phyloP scores from a whole-genome alignment of 495 filamentous ascomycete genomes.

The Lasiosphaeria miniovina region DNA sequence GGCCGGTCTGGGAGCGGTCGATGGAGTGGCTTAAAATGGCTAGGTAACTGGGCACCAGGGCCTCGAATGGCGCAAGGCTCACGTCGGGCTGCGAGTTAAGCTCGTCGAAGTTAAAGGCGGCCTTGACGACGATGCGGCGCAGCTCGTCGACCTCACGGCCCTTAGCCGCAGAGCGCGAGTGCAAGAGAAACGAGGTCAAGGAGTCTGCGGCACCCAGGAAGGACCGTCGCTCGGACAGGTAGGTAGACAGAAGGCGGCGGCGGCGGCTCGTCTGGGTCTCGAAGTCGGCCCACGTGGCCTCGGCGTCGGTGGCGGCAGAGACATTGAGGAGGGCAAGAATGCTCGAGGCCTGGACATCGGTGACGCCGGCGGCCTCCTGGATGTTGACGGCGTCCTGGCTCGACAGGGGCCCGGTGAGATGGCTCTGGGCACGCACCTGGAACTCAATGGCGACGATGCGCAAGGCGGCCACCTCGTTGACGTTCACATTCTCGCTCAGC shows the following conservation, averaged over 20 bases:
- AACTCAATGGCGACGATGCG: conserved; percentile 79
- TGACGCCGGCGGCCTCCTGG: conserved; percentile 60
- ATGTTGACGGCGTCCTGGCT: conserved; percentile 66
- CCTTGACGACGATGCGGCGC: conserved; percentile 21
- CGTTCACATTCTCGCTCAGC: conserved; percentile 70
- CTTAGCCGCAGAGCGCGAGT: conserved; percentile 23
- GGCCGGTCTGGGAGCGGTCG: conserved; percentile 26
- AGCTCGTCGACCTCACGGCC: conserved; percentile 28
- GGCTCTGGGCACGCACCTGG: conserved; percentile 65
- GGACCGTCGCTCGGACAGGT: conserved; percentile 64
- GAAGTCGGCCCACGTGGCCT: conserved; percentile 52
- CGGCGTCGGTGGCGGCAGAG: conserved; percentile 41
- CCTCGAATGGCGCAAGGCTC: conserved; percentile 25
- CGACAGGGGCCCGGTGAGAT: conserved; percentile 63
- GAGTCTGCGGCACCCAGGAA: conserved; percentile 51
- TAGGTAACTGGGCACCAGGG: conserved; percentile 41
- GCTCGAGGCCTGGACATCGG: conserved; percentile 49
- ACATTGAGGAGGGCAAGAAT: conserved; percentile 45
- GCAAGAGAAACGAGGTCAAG: conserved; percentile 42
- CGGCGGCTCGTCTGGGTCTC: conserved; percentile 55
- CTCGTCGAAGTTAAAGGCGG: conserved; percentile 25
- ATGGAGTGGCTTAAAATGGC: conserved; percentile 35
- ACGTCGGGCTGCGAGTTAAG: background rate
- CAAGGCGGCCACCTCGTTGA: conserved; percentile 81
- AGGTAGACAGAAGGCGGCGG: conserved; percentile 61